Percentiles rank a stretch among this genome's conserved stretches.
These are phyloP conservation scores for Dendrobium chrysotoxum DNA, from an alignment of 106 monocot species.

Conservation along the genomic window DNA sequence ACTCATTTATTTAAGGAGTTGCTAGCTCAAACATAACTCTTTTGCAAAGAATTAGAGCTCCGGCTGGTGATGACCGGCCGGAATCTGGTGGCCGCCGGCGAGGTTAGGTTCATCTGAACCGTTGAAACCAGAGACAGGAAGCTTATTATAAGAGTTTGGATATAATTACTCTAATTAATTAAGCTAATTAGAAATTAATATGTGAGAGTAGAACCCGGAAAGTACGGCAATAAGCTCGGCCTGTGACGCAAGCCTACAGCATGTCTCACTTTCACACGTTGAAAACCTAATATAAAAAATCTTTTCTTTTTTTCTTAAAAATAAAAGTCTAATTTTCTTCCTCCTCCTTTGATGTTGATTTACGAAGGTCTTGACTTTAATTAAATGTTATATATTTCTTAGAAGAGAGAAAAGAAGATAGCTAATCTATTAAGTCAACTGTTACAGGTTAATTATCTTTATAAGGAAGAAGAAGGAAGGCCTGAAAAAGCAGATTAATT, in stretches of 20 bases:
- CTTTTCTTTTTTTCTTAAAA: neutral
- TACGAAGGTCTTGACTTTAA: neutral
- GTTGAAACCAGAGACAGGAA: too few species aligned
- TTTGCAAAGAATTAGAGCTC: too few species aligned
- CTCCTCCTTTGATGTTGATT: neutral
- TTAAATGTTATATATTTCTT: neutral
- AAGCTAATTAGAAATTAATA: too few species aligned
- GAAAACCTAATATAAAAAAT: neutral
- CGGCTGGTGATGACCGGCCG: too few species aligned
- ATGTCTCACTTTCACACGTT: neutral
- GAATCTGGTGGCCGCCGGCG: too few species aligned
- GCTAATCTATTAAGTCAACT: conserved; percentile 1
- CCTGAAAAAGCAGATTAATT: neutral
- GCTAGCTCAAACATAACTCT: too few species aligned
- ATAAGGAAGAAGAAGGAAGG: neutral
- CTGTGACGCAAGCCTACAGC: neutral
- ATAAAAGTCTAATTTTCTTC: conserved; percentile 2
- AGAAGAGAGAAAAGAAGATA: neutral
- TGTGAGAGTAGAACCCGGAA: neutral
- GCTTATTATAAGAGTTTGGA: too few species aligned
- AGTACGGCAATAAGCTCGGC: conserved; percentile 1
- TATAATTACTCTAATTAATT: too few species aligned
- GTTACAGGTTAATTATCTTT: neutral
- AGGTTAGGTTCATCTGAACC: too few species aligned
- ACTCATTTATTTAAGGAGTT: too few species aligned